Evolutionary conservation across 78 protist species (phyloP).

Genomic region (Dictyostelium capitatum): DNA sequence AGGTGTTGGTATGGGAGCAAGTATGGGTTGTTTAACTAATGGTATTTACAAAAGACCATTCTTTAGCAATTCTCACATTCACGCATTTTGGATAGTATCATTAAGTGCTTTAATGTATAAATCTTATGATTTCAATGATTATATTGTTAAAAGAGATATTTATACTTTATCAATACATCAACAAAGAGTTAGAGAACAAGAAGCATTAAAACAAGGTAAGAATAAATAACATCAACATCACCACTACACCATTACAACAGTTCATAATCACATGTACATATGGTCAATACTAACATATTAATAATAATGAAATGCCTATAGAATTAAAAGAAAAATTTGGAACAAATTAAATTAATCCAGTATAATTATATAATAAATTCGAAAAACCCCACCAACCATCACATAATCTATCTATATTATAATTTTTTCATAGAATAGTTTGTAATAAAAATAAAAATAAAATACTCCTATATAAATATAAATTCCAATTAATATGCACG

Average conservation of each 20-base stretch:
- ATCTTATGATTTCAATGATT: conserved; percentile 49
- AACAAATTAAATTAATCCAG: neutral
- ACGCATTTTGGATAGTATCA: neutral
- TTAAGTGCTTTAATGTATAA: neutral
- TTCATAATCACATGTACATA: no score
- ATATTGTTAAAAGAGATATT: conserved; percentile 18
- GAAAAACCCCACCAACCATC: no score
- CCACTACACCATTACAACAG: no score
- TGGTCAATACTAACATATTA: neutral
- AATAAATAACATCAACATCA: neutral
- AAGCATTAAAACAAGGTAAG: conserved; percentile 37
- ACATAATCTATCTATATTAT: no score
- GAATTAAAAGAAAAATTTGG: conserved; percentile 20
- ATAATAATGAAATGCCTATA: neutral
- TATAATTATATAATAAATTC: no score
- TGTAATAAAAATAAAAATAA: no score
- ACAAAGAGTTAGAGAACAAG: conserved; percentile 32
- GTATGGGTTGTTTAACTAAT: conserved; percentile 8
- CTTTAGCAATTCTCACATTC: conserved; percentile 12
- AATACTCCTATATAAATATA: no score
- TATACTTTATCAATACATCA: conserved; percentile 3
- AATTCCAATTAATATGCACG: no score
- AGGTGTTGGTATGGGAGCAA: conserved; percentile 36
- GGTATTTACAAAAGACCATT: conserved; percentile 13
- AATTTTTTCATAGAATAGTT: no score